phyloP scores from a whole-genome alignment of 2,329 filamentous ascomycete genomes.

The Zarea fungicola region DNA sequence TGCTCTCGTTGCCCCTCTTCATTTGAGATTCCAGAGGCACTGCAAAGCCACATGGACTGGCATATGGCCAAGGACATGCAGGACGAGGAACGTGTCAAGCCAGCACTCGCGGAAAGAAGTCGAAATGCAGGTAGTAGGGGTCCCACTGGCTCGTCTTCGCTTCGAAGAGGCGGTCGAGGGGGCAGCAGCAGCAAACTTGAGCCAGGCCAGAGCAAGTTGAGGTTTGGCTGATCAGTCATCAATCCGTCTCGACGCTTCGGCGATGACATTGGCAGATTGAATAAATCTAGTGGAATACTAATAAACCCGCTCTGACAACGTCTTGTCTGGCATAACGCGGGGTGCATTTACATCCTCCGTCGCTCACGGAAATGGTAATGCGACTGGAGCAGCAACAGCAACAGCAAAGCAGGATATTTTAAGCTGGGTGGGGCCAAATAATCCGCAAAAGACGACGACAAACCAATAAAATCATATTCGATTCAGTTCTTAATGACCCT shows the following conservation, averaged over 20 bases:
- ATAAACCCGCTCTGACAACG: no score
- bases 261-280: neutral
- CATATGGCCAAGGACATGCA: constrained; percentile 88
- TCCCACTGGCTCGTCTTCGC: neutral
- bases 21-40: constrained; percentile 52
- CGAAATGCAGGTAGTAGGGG: constrained; percentile 23
- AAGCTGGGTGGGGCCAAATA: no score
- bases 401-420: no score
- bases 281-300: no score
- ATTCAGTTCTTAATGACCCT: no score
- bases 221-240: constrained; percentile 46
- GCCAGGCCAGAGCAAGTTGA: constrained; percentile 56
- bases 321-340: neutral
- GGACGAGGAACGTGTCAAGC: constrained; percentile 50
- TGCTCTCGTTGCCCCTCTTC: constrained; percentile 63
- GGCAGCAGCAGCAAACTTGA: constrained; percentile 35
- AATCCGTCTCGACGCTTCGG: constrained; percentile 2
- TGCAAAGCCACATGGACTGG: constrained; percentile 83
- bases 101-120: constrained; percentile 36
- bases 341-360: neutral
- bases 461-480: no score
- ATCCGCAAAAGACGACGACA: no score
- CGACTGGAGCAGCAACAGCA: no score
- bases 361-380: neutral
- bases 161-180: constrained; percentile 4